Base-by-base conservation (phyloP, 192 early-diverging fungal genomes). In the Mortierella hygrophila region DNA sequence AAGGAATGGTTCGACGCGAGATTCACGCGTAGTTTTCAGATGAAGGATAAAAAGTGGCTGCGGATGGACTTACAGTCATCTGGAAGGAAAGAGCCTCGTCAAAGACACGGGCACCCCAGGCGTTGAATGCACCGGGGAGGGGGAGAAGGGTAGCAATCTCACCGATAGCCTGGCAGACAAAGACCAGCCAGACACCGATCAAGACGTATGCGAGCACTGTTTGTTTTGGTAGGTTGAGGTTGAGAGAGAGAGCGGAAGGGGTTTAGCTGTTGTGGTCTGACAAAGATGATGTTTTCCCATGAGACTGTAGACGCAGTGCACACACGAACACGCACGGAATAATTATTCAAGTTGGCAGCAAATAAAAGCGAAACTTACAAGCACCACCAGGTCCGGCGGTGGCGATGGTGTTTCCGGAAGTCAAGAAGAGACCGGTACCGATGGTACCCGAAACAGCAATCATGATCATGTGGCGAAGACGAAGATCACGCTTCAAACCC, bases 141-240 rank as follows among this genome's bases (percentile, higher is more conserved):
- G 97, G 97, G 20, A 98, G 92, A 29, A 93, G 90, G 2, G 97
- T 94, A 5, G 96, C 94, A 91, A 98, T 94, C 80, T 98, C 97
- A 77, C 95, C 97, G 82, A 98, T 91, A 65, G 93, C 94, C 41
- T 94, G 94, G 87, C 93, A 92, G 32, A 95, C 90, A 63, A 94
- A 95, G 65, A 92, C 93, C 3, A 95, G 88, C 93, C 93, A 93
- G 7, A 92, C 76, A 74, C 94, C 94, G 37, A 94, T 94, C 9
- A 93, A 55, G 29, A 80, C 38, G 75, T 95, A 98, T 18, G 96
- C 94, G 32, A 96, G 77, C 74, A 98, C 89, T 40, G 85, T 74
- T 44, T 15, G 44, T 46, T 46, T 46, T 49, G 40, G 6, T 7
- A 70, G 18, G 18, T 2, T 18, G 49, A 52, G 49, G 16, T 18